A percentile compares a stretch with the other conserved stretches of the same genome.
These are phyloP conservation scores for Colletotrichum salicis DNA, from an alignment of 2,329 filamentous ascomycete species.

Conservation along the genomic window DNA sequence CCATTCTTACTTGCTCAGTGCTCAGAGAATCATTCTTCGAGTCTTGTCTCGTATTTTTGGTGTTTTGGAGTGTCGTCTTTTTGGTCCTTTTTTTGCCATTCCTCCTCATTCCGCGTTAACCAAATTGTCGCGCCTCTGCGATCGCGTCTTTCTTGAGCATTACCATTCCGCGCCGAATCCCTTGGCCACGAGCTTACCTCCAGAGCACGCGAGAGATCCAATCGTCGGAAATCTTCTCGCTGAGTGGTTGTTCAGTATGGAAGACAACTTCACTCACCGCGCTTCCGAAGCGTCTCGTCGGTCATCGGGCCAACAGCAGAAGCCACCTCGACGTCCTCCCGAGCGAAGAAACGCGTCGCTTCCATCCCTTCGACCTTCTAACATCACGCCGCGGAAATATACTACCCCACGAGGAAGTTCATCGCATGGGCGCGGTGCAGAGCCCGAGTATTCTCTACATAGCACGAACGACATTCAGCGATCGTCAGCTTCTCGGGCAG, in stretches of 20 bases:
- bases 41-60: background rate
- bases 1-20: background rate
- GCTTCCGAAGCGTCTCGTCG: background rate
- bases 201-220: background rate
- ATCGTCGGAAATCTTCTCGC: background rate
- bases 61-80: background rate
- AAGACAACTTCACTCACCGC: background rate
- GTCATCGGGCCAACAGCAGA: background rate
- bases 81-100: background rate
- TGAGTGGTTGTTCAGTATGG: background rate
- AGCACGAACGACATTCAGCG: background rate
- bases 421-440: background rate
- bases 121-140: background rate
- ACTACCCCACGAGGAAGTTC: background rate
- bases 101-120: too few relatives aligned
- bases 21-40: background rate
- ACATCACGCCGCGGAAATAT: background rate
- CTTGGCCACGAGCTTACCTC: background rate
- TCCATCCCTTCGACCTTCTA: conserved; percentile 3
- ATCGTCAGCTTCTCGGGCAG: background rate
- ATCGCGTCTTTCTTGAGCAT: background rate
- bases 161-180: background rate
- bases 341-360: background rate
- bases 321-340: background rate
- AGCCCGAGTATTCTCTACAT: background rate